Evolutionary conservation across 1,284 basidiomycete genomes (phyloP), one percentile per base, ranked within the genome.

Genomic region (Microbotryum silenes-acaulis): DNA sequence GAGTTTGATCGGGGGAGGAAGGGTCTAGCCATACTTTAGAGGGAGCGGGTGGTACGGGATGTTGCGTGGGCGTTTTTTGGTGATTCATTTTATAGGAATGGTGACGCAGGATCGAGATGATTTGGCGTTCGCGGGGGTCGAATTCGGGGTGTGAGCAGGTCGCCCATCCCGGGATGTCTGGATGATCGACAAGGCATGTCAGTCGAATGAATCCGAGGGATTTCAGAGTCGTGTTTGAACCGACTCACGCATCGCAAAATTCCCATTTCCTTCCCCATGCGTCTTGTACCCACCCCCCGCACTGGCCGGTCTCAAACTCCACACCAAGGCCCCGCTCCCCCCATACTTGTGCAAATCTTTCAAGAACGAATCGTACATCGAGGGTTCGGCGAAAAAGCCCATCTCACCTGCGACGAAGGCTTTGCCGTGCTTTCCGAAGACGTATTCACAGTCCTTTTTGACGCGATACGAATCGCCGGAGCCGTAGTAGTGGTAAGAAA

Each of bases 391-490:
- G 59, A 72, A 73, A 60, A 75, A 73, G 48, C 74, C 74, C 48
- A 66, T 71, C 57, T 75, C 74, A 37, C 73, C 74, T 5, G 71
- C 71, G 18, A 75, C 58, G 58, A 74, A 72, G 9, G 67, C 72
- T 50, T 73, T 74, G 21, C 63, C 60, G 56, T 70, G 54, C 45
- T 63, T 60, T 20, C 52, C 53, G 4, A 67, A 68, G 31, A 71
- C 37, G 14, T 42, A 53, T 21, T 60, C 53, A 21, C 66, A 67
- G 49, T 74, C 73, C 48, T 67, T 64, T 57, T 70, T 68, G 48
- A 71, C 66, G 3, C 72, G 60, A 6, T 64, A 37, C 8, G 61
- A 68, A 21, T 73, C 73, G 20, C 71, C 72, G 57, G 51, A 33
- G 27, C 72, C 71, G 56, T 73, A 73, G 53, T 71, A 72, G 52